These are phyloP conservation scores for Suhomyces wounanorum DNA, from an alignment of 1,139 yeast genomes.

Conservation along the genomic window DNA sequence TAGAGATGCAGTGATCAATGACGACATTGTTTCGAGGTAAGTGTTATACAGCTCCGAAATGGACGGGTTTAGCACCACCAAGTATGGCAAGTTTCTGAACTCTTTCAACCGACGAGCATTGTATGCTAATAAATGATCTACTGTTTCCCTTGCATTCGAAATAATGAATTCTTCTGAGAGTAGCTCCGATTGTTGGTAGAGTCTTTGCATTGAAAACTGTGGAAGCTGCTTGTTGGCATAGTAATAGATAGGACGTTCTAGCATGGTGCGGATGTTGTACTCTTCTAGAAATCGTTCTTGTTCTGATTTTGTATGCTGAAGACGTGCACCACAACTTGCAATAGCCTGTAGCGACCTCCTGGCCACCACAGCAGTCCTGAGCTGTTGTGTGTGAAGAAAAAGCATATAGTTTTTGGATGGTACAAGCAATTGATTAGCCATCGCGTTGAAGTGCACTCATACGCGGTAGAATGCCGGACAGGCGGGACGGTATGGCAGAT, in stretches of 20 bases:
- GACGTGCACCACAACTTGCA: background rate
- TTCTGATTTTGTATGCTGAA: conserved; percentile 11
- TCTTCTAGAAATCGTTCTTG: conserved; percentile 43
- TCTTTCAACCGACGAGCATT: conserved; percentile 62
- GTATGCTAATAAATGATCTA: conserved; percentile 42
- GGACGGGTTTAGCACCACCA: conserved; percentile 85
- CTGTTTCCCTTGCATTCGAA: conserved; percentile 44
- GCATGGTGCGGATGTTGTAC: conserved; percentile 50
- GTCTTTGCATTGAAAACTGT: conserved; percentile 47
- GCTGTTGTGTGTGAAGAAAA: background rate
- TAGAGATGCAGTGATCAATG: conserved; percentile 49
- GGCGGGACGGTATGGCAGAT: background rate
- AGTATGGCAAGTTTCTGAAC: conserved; percentile 74
- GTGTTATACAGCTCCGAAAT: conserved; percentile 77
- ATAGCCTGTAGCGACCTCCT: background rate
- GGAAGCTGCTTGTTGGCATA: conserved; percentile 52
- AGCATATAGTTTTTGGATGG: background rate
- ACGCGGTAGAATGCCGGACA: background rate
- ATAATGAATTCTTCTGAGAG: conserved; percentile 39
- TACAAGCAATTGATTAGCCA: background rate
- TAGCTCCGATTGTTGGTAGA: conserved; percentile 43
- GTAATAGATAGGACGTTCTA: conserved; percentile 53
- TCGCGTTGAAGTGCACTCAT: background rate
- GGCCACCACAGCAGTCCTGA: background rate
- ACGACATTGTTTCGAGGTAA: conserved; percentile 70